Percentiles rank a stretch among this genome's conserved stretches.
Evolutionary conservation across 1,284 basidiomycete species (phyloP).

Genomic region (Tremellales sp.): DNA sequence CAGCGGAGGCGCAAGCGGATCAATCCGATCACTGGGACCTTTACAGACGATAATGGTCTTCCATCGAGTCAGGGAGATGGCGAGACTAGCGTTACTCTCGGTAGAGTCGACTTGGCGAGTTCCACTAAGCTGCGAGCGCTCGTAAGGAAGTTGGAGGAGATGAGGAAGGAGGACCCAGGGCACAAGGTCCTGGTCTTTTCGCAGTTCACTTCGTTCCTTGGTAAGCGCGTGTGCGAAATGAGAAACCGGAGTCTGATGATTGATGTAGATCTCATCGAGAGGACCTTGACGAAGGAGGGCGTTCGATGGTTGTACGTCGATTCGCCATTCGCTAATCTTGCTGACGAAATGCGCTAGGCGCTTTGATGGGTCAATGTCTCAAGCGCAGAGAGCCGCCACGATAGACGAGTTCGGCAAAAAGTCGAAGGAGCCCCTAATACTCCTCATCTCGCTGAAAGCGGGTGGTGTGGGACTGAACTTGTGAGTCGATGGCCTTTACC

Average conservation of each 20-base stretch:
- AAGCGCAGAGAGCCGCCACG: slow-evolving; percentile 73
- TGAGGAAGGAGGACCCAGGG: slow-evolving; percentile 57
- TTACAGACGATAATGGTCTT: slow-evolving; percentile 16
- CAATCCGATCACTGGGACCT: slow-evolving; percentile 38
- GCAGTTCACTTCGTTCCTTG: slow-evolving; percentile 65
- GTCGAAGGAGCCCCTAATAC: slow-evolving; percentile 66
- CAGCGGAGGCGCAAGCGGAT: slow-evolving; percentile 45
- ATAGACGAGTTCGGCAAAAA: slow-evolving; percentile 69
- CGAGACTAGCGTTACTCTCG: slow-evolving; percentile 52
- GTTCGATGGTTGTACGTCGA: slow-evolving; percentile 59
- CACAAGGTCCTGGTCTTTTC: slow-evolving; percentile 86
- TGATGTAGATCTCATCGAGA: slow-evolving; percentile 64
- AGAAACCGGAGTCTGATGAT: slow-evolving; percentile 6
- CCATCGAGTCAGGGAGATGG: slow-evolving; percentile 16
- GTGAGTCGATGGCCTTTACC: slow-evolving; percentile 49
- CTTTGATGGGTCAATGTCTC: slow-evolving; percentile 91
- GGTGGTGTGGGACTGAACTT: slow-evolving; percentile 85
- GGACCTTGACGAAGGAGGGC: slow-evolving; percentile 67
- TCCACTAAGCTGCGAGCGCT: slow-evolving; percentile 62
- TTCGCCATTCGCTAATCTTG: not conserved
- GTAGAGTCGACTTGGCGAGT: slow-evolving; percentile 76
- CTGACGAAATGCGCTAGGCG: slow-evolving; percentile 46
- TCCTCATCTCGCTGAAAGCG: slow-evolving; percentile 87
- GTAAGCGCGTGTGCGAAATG: slow-evolving; percentile 16
- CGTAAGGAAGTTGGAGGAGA: slow-evolving; percentile 37